Base-by-base conservation (phyloP, 2,329 filamentous ascomycete species). In the Byssothecium circinans region DNA sequence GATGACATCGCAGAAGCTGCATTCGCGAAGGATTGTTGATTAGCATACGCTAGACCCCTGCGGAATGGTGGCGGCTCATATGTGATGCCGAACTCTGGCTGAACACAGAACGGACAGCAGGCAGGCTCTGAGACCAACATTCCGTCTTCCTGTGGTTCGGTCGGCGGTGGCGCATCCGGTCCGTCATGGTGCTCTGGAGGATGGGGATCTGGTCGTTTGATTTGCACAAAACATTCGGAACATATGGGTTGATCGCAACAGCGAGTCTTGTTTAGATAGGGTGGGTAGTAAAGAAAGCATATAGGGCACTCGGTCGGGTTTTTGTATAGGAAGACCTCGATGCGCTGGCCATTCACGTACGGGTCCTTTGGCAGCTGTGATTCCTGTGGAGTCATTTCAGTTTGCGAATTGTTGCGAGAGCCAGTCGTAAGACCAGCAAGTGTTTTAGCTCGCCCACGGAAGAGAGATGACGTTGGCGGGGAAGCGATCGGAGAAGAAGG, bases 191-290 rank as follows among this genome's bases (percentile, higher is more conserved):
- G 89, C 67, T 96, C 89, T 1, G 90, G 89, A 32, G 91, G 84
- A 68, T 96, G 89, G 8, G 91, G 91, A 56, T 99, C 92, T 3
- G 91, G 86, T 34, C 94, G 84, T 70, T 96, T 97, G 68, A 99
- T 99, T 70, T 99, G 94, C 3, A 99, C 94, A 64, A 99, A 99
- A 70, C 94, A 99, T 74, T 99, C 94, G 34, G 91, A 97, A 74
- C 94, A 99, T 53, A 99, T 97, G 5, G 88, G 81, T 68, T 99
- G 94, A 61, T 96, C 91, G 70, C 94, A 99, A 68, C 94, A 99
- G 57, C 94, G 81, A 0, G 94, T 99, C 56, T 86, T 87, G 73
- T 99, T 99, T 23, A 99, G 79, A 65, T 95, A 95, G 3, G 91
- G 91, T 0, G 94, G 94, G 58, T 97, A 99, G 60, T 91, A 95